These are phyloP conservation scores for Solanum tarijense DNA, from an alignment of 257 asterid genomes.

Conservation along the genomic window DNA sequence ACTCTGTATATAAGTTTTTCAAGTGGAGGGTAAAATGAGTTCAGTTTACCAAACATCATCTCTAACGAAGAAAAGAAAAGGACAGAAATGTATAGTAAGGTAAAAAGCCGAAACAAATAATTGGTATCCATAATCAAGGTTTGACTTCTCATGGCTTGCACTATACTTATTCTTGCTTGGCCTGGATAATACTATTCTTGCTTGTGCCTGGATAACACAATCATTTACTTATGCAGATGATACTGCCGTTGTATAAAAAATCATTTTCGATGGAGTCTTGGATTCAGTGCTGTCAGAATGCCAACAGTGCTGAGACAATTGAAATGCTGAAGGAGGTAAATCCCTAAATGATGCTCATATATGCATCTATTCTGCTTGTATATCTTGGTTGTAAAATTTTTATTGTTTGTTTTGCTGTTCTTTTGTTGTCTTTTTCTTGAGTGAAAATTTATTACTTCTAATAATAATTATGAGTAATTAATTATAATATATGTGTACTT, in stretches of 20 bases:
- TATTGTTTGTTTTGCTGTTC: neutral
- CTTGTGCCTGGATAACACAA: slow-evolving; percentile 8
- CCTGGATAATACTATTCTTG: neutral
- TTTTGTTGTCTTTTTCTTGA: neutral
- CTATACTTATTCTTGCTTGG: neutral
- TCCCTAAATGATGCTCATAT: neutral
- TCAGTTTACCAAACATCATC: neutral
- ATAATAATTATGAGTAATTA: neutral
- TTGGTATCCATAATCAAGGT: neutral
- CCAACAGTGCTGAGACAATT: slow-evolving; percentile 65
- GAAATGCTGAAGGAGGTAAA: slow-evolving; percentile 85
- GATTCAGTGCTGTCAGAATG: slow-evolving; percentile 66
- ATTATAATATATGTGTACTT: neutral
- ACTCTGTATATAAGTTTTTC: neutral
- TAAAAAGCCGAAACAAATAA: neutral
- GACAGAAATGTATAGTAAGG: neutral
- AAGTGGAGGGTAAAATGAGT: neutral
- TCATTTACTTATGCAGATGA: slow-evolving; percentile 52
- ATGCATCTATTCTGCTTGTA: neutral
- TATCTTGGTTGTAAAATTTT: neutral
- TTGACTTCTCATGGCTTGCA: neutral
- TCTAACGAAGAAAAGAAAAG: neutral
- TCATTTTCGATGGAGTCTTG: slow-evolving; percentile 51
- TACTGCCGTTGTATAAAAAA: slow-evolving; percentile 41
- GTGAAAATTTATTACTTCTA: neutral